These are phyloP conservation scores for Fulvia fulva DNA, from an alignment of 2,329 filamentous ascomycete species.

Conservation along the genomic window DNA sequence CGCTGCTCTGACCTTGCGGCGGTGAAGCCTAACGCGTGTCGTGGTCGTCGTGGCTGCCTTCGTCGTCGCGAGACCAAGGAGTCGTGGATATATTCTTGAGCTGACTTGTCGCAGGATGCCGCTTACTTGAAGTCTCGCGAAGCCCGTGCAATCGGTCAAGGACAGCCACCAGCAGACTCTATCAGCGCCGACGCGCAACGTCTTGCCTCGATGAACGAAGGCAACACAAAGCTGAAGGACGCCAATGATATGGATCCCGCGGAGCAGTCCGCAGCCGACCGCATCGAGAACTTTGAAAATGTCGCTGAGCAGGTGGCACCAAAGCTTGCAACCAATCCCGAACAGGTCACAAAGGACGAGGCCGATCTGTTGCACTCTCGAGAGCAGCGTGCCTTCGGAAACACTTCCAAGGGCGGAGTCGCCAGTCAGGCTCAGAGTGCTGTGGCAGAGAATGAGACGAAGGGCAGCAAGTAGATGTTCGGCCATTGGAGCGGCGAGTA, in stretches of 20 bases:
- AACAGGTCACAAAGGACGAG: constrained; percentile 34
- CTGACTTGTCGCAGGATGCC: constrained; percentile 30
- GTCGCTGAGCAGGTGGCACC: constrained; percentile 28
- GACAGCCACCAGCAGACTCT: constrained; percentile 29
- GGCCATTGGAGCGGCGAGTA: too few species aligned
- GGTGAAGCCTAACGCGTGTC: background rate
- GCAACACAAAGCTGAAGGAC: constrained; percentile 10
- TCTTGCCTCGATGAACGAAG: constrained; percentile 35
- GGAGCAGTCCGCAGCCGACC: constrained; percentile 32
- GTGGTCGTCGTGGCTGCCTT: background rate
- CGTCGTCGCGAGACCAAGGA: background rate
- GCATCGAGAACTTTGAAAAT: constrained; percentile 32
- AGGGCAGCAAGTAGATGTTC: background rate
- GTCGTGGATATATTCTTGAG: background rate
- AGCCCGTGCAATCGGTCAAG: constrained; percentile 31
- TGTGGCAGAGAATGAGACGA: constrained; percentile 29
- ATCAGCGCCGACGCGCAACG: constrained; percentile 39
- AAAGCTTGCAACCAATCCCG: constrained; percentile 34
- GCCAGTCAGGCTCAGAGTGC: constrained; percentile 32
- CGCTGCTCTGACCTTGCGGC: background rate
- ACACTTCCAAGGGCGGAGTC: constrained; percentile 33
- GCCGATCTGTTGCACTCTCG: constrained; percentile 30
- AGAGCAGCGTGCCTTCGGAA: constrained; percentile 32
- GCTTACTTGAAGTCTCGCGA: constrained; percentile 41
- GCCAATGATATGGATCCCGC: constrained; percentile 19